Conservation (phyloP, 768 basidiomycete genomes). For the Russula virescens region DNA sequence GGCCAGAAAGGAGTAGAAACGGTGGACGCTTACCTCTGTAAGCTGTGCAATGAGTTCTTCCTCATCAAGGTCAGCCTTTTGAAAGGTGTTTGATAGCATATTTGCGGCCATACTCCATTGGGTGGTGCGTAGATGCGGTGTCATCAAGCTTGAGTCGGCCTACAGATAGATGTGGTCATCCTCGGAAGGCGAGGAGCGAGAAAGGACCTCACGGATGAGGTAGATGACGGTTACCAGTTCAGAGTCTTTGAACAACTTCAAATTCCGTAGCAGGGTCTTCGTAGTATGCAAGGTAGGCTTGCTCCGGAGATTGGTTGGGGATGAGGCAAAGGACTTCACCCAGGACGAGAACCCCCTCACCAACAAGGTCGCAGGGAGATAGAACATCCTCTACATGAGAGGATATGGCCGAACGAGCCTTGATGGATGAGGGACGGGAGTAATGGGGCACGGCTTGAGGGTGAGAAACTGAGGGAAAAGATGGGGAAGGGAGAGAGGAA, state of each 20-base stretch:
- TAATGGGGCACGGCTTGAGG: slow-evolving; percentile 27
- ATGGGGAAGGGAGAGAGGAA: slow-evolving; percentile 33
- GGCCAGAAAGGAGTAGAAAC: no score
- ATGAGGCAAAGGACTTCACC: no score
- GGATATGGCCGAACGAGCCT: slow-evolving; percentile 14
- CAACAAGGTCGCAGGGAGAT: no score
- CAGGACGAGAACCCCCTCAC: no score
- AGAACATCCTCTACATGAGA: no score
- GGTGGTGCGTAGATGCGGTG: slow-evolving; percentile 29
- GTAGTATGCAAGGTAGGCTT: no score
- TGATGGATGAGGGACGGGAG: slow-evolving; percentile 18
- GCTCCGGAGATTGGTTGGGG: no score
- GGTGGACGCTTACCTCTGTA: slow-evolving; percentile 59
- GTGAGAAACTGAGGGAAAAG: slow-evolving; percentile 26
- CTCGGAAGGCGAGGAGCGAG: no score
- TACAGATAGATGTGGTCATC: no score
- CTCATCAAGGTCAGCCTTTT: slow-evolving; percentile 86
- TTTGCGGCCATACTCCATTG: slow-evolving; percentile 60
- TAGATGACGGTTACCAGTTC: slow-evolving; percentile 92
- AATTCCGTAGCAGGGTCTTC: no score
- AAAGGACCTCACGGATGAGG: slow-evolving; percentile 77
- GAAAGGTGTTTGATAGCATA: slow-evolving; percentile 96
- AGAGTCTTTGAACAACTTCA: slow-evolving; percentile 82
- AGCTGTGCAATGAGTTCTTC: slow-evolving; percentile 86
- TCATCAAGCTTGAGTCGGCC: slow-evolving; percentile 35